These are phyloP conservation scores for Elaphomyces granulatus DNA, from an alignment of 495 filamentous ascomycete species.

Conservation along the genomic window DNA sequence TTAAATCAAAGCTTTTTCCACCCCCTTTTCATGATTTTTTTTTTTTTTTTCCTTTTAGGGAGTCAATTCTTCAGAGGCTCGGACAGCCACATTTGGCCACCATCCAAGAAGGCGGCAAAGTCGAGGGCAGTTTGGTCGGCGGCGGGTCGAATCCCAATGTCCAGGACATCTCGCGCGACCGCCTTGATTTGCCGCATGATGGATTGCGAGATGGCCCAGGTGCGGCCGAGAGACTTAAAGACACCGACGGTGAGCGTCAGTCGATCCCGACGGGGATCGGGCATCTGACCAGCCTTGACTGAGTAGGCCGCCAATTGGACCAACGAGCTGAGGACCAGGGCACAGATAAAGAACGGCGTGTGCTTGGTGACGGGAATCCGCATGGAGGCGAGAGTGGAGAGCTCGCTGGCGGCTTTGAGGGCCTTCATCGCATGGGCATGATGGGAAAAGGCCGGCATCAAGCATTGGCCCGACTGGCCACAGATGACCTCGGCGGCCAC, in stretches of 20 bases:
- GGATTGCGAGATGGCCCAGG: constrained; percentile 64
- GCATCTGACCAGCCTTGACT: constrained; percentile 54
- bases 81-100: constrained; percentile 27
- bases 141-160: constrained; percentile 29
- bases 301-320: constrained; percentile 51
- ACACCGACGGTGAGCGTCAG: constrained; percentile 73
- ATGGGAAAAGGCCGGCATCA: constrained; percentile 37
- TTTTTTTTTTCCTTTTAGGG: no score
- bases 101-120: constrained; percentile 25
- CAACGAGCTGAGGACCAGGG: constrained; percentile 46
- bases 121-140: constrained; percentile 24
- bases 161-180: constrained; percentile 33
- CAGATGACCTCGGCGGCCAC: constrained; percentile 36
- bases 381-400: constrained; percentile 64
- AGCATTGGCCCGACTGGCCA: constrained; percentile 29
- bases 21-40: no score
- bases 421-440: constrained; percentile 68
- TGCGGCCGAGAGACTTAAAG: constrained; percentile 53
- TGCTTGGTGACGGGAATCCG: constrained; percentile 58
- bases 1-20: no score
- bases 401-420: constrained; percentile 58
- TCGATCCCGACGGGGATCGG: constrained; percentile 55
- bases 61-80: no score
- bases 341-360: constrained; percentile 82
- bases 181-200: constrained; percentile 59